Base-by-base conservation (phyloP, 1,284 basidiomycete species). In the Chondrostereum purpureum region DNA sequence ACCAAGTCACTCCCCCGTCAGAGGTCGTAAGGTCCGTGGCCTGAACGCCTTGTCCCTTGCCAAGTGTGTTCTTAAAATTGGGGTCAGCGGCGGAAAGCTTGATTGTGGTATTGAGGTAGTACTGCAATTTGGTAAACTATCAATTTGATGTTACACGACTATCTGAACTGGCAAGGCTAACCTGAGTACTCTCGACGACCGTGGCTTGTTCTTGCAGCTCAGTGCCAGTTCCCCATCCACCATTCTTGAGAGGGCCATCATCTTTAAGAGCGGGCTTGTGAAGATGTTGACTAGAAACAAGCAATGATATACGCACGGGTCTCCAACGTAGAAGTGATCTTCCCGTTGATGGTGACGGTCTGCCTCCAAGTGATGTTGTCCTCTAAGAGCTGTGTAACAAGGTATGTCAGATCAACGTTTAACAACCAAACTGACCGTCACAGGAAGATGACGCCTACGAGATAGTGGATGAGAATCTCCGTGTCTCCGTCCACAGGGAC, bases 201-300 rank as follows among this genome's bases (percentile, higher is more conserved):
- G 14, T 43, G 38, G 42, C 43, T n/a, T 47, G 35, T 12, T 39
- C 18, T 31, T 50, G 48, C 23, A 45, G 47, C 44, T 50, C 48
- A 17, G 48, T 50, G 19, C 48, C 48, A 14, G 48, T 50, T 22
- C 48, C 46, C 48, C 48, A 50, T 4, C 48, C 48, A 1, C 48
- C 48, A 12, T 50, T 24, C 18, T 34, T n/a, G 19, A 50, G 41
- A 19, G 48, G 48, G 18, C 48, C 48, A 22, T 50, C 48, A 31
- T 39, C 48, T 47, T 24, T 3, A 22, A 21, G n/a, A 20, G 19
- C 13, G n/a, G 16, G 4, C 13, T 24, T 19, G 13, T 21, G 14
- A 17, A 41, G 16, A 43, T 3, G 13, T n/a, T 14, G 34, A 23
- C n/a, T 13, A 5, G 31, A 19, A 35, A 23, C 4, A 16, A 14